Evolutionary conservation across 2,329 filamentous ascomycete genomes (phyloP).

Genomic region (Diplodia corticola): DNA sequence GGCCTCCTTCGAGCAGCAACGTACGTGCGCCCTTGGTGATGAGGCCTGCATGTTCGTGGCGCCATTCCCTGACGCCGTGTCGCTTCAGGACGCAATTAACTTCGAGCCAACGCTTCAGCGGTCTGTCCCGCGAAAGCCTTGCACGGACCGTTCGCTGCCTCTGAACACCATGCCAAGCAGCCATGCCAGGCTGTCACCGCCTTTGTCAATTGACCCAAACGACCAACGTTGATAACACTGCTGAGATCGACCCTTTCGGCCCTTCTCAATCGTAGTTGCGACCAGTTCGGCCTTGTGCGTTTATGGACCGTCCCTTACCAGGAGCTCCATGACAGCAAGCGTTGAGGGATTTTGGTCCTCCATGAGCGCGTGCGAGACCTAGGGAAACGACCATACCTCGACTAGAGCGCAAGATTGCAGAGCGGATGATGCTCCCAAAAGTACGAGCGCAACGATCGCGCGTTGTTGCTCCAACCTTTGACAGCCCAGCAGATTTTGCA

Average conservation of each 20-base stretch:
- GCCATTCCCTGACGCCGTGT: not conserved
- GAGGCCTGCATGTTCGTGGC: not conserved
- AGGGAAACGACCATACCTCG: not conserved
- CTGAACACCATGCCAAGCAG: slow-evolving; percentile 9
- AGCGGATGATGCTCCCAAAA: too few relatives aligned
- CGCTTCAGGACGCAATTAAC: not conserved
- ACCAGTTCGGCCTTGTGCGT: not conserved
- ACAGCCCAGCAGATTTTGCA: not conserved
- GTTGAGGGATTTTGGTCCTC: too few relatives aligned
- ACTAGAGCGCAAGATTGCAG: too few relatives aligned
- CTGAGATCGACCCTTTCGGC: not conserved
- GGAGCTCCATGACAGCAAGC: not conserved
- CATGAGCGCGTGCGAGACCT: not conserved
- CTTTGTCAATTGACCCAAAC: slow-evolving; percentile 5
- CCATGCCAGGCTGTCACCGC: slow-evolving; percentile 8
- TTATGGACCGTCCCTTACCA: not conserved
- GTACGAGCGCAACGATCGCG: too few relatives aligned
- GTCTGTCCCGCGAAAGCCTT: not conserved
- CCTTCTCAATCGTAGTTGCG: not conserved
- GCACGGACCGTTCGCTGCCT: slow-evolving; percentile 2
- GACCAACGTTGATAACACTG: not conserved
- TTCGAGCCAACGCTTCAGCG: not conserved
- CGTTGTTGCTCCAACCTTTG: not conserved
- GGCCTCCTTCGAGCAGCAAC: not conserved
- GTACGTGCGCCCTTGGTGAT: not conserved